Conservation (phyloP, 2,329 filamentous ascomycete genomes). For the Colletotrichum zoysiae region DNA sequence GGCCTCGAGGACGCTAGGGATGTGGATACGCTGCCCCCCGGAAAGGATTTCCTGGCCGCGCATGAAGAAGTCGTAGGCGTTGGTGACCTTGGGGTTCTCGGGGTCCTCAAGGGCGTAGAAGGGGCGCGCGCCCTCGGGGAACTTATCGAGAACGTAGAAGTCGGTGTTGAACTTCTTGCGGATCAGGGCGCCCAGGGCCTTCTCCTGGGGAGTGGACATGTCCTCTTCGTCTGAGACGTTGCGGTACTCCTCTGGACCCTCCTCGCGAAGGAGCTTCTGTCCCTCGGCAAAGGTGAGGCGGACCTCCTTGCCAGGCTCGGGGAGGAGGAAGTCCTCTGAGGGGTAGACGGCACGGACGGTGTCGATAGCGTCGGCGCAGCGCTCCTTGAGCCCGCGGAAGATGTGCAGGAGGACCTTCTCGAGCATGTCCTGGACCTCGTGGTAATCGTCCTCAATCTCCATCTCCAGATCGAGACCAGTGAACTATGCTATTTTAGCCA, state of each 20-base stretch:
- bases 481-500: constrained; percentile 60
- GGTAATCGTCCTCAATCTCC: constrained; percentile 85
- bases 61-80: constrained; percentile 86
- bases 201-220: constrained; percentile 84
- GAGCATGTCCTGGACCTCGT: constrained; percentile 79
- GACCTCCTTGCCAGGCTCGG: constrained; percentile 79
- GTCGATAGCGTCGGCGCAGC: constrained; percentile 79
- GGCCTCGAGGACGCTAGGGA: constrained; percentile 77
- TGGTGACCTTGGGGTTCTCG: constrained; percentile 70
- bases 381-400: constrained; percentile 78
- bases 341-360: constrained; percentile 79
- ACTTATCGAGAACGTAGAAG: constrained; percentile 98
- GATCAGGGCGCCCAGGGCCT: constrained; percentile 88
- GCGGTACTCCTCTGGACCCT: constrained; percentile 74
- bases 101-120: constrained; percentile 92
- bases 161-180: constrained; percentile 92
- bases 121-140: constrained; percentile 87
- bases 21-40: constrained; percentile 57
- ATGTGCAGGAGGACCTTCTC: constrained; percentile 83
- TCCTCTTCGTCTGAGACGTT: constrained; percentile 83
- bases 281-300: constrained; percentile 83
- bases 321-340: constrained; percentile 83
- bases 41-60: constrained; percentile 93
- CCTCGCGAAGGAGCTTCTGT: constrained; percentile 80
- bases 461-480: constrained; percentile 91